phyloP scores from a whole-genome alignment of 140 eudicot species.

The Erigeron philadelphicus region DNA sequence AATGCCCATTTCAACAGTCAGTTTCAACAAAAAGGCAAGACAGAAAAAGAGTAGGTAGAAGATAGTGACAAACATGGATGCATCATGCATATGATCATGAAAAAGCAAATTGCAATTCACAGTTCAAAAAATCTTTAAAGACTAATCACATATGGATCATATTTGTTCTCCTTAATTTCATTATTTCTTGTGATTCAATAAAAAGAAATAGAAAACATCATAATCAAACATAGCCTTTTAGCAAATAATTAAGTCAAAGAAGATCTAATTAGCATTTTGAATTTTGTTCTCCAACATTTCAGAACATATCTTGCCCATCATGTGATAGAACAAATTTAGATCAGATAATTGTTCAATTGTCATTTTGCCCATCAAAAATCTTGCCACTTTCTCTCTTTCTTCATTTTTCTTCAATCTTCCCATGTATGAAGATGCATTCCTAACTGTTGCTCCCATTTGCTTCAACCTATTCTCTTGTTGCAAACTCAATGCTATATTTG shows the following conservation, averaged over 20 bases:
- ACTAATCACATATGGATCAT: neutral
- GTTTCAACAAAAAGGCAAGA: no score
- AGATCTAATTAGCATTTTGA: conserved; percentile 6
- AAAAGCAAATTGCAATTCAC: conserved; percentile 6
- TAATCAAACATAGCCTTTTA: neutral
- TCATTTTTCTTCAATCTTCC: conserved; percentile 13
- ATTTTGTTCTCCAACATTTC: conserved; percentile 32
- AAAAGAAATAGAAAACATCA: neutral
- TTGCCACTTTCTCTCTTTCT: conserved; percentile 60
- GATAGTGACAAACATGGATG: neutral
- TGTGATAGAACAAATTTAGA: conserved; percentile 63
- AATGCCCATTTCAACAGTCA: no score
- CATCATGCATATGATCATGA: conserved; percentile 31
- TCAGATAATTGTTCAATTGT: conserved; percentile 67
- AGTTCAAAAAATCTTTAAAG: neutral
- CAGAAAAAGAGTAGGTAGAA: neutral
- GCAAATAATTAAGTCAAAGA: neutral
- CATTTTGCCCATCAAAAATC: conserved; percentile 49
- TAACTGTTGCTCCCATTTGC: conserved; percentile 85
- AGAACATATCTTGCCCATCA: conserved; percentile 76
- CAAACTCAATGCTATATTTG: conserved; percentile 69
- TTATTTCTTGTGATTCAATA: conserved; percentile 2
- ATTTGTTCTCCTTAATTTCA: neutral
- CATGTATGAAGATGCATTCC: conserved; percentile 18
- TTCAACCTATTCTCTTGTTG: conserved; percentile 73